Percentiles rank a stretch among this genome's conserved stretches.
phyloP scores from a whole-genome alignment of 1,284 basidiomycete genomes.

The Moniliella sp. region DNA sequence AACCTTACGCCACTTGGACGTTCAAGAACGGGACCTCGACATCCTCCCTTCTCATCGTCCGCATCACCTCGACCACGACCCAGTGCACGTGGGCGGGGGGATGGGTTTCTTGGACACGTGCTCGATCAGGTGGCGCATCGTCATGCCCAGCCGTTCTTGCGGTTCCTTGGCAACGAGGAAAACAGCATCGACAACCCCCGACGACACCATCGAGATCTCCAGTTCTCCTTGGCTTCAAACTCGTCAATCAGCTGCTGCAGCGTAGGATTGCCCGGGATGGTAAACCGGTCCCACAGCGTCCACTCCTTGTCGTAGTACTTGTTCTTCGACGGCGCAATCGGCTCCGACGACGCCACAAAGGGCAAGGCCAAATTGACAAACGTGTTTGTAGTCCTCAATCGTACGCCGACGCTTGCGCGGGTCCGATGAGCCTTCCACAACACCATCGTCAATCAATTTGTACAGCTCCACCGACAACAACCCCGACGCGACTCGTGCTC shows the following conservation, averaged over 20 bases:
- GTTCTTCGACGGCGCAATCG: conserved; percentile 51
- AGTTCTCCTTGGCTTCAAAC: conserved; percentile 74
- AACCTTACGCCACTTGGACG: neutral
- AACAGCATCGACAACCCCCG: conserved; percentile 94
- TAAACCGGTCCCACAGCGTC: conserved; percentile 47
- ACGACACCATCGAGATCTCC: conserved; percentile 81
- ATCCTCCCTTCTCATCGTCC: conserved; percentile 59
- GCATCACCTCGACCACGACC: conserved; percentile 81
- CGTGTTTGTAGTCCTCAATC: conserved; percentile 90
- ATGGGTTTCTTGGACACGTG: conserved; percentile 41
- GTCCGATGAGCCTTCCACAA: too few species aligned
- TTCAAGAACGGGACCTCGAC: conserved; percentile 30
- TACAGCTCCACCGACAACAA: conserved; percentile 89
- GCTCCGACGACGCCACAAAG: conserved; percentile 97
- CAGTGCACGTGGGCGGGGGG: conserved; percentile 42
- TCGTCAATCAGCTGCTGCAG: conserved; percentile 63
- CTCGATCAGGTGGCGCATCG: conserved; percentile 73
- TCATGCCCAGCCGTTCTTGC: conserved; percentile 26
- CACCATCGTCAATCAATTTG: conserved; percentile 38
- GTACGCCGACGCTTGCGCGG: conserved; percentile 38
- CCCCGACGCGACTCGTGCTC: conserved; percentile 81
- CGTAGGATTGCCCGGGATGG: conserved; percentile 70
- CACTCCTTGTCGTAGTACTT: conserved; percentile 19
- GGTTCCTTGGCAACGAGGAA: conserved; percentile 38
- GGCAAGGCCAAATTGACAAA: conserved; percentile 94